phyloP scores from a whole-genome alignment of 306 rosid genomes.

The Gastrolobium bilobum region DNA sequence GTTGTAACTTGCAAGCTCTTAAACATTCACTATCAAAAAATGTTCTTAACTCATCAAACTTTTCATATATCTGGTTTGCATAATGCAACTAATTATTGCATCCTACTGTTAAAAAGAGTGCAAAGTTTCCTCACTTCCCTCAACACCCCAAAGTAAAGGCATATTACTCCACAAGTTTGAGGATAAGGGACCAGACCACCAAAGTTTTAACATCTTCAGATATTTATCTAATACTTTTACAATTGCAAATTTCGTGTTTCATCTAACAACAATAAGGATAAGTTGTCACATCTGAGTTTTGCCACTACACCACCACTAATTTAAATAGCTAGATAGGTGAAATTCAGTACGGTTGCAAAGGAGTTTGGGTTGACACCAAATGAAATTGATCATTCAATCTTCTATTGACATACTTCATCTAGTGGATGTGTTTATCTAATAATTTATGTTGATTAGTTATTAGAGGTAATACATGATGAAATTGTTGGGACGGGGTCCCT shows the following conservation, averaged over 20 bases:
- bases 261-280: background rate
- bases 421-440: no score
- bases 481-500: no score
- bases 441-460: no score
- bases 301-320: conserved; percentile 32
- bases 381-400: no score
- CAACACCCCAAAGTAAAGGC: conserved; percentile 33
- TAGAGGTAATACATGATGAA: no score
- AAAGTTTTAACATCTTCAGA: conserved; percentile 12
- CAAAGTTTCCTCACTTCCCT: conserved; percentile 18
- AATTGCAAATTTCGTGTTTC: background rate
- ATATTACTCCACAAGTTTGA: conserved; percentile 11
- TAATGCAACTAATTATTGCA: conserved; percentile 5
- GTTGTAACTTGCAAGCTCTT: conserved; percentile 5
- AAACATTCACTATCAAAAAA: conserved; percentile 15
- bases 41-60: conserved; percentile 25
- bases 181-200: background rate
- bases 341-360: no score
- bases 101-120: background rate
- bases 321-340: background rate
- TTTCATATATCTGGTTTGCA: background rate
- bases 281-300: conserved; percentile 16
- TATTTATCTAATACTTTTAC: background rate
- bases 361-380: no score
- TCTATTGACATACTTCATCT: no score